Evolutionary conservation across 345 rosid genomes (phyloP).

Genomic region (Fremontodendron californicum): DNA sequence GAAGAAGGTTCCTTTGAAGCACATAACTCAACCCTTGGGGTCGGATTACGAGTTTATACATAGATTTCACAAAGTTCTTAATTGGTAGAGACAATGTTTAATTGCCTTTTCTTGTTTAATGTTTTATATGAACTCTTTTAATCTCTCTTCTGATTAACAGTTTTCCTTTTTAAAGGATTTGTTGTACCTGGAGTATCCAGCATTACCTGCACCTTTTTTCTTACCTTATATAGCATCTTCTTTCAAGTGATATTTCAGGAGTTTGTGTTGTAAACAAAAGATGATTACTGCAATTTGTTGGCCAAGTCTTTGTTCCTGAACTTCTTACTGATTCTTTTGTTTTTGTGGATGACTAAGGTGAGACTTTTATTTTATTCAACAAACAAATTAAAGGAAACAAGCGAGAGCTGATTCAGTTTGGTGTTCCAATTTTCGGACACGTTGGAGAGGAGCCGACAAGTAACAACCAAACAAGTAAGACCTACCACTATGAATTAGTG

Average conservation of each 20-base stretch:
- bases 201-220: not conserved
- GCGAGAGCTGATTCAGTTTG: slow-evolving; percentile 89
- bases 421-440: slow-evolving; percentile 71
- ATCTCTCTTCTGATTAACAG: not conserved
- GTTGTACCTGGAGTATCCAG: not conserved
- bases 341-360: slow-evolving; percentile 44
- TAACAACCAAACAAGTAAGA: slow-evolving; percentile 33
- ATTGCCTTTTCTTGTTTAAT: not conserved
- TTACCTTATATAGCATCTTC: too few relatives aligned
- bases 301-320: not conserved
- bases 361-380: slow-evolving; percentile 85
- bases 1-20: not conserved
- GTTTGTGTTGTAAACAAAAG: not conserved
- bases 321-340: not conserved
- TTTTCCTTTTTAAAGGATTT: not conserved
- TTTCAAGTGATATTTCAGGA: not conserved
- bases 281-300: not conserved
- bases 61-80: slow-evolving; percentile 1
- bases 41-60: not conserved
- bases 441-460: slow-evolving; percentile 52
- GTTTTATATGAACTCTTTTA: not conserved
- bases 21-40: not conserved
- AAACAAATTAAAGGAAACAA: slow-evolving; percentile 84
- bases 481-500: not conserved
- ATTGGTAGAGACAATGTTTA: not conserved